Percentiles rank a stretch among this genome's conserved stretches.
Evolutionary conservation across 2,329 filamentous ascomycete species (phyloP).

Genomic region (Aspergillus sp.): DNA sequence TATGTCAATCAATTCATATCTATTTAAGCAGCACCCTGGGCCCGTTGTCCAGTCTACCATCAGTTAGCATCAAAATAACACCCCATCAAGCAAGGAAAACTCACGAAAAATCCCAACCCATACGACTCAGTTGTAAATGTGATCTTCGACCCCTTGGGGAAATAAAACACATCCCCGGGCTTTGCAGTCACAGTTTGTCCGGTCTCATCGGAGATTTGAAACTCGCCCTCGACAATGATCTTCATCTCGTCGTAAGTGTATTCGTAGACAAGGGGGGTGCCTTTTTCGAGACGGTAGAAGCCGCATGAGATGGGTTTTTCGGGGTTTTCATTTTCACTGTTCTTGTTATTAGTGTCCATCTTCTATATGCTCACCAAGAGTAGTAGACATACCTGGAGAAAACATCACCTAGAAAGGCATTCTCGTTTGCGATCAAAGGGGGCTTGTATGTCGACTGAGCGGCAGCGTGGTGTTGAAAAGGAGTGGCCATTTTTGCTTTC

Average conservation of each 20-base stretch:
- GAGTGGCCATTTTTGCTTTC: constrained; percentile 26
- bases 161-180: constrained; percentile 64
- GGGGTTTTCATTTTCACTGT: constrained; percentile 50
- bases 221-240: constrained; percentile 65
- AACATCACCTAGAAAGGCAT: constrained; percentile 63
- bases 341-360: background rate
- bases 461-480: constrained; percentile 52
- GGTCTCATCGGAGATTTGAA: constrained; percentile 60
- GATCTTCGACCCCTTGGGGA: constrained; percentile 62
- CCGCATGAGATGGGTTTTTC: constrained; percentile 59
- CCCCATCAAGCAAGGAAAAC: constrained; percentile 16
- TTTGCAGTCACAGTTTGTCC: constrained; percentile 56
- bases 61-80: constrained; percentile 6
- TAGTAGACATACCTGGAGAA: constrained; percentile 42
- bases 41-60: constrained; percentile 26
- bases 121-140: constrained; percentile 60
- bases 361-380: background rate
- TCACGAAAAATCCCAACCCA: constrained; percentile 56
- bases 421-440: constrained; percentile 63
- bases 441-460: constrained; percentile 59
- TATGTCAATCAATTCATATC: background rate
- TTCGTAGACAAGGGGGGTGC: constrained; percentile 62
- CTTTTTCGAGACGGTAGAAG: constrained; percentile 64
- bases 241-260: constrained; percentile 72
- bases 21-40: constrained; percentile 19